Evolutionary conservation across 2,329 filamentous ascomycete genomes (phyloP), one percentile per base, ranked within the genome.

Genomic region (Cladosporium velox): DNA sequence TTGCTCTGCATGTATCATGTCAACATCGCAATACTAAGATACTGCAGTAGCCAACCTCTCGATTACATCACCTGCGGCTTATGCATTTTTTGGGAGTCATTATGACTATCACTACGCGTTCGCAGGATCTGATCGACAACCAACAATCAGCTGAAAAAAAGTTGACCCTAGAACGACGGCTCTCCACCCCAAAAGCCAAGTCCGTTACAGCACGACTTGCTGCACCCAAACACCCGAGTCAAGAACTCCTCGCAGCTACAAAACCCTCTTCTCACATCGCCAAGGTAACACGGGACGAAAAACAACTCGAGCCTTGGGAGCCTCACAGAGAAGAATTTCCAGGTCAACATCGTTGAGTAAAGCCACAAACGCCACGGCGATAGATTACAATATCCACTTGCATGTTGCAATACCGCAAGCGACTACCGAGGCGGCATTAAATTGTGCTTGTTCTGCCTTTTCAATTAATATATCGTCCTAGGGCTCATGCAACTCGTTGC

Each of bases 61-160:
- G n/a, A 47, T 21, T 12, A 8, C n/a, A 47, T 21, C 41, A 47
- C 41, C 49, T 54, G 49, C 49, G 4, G 10, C 49, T 54, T 26
- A 28, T 24, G 28, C 49, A 30, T 21, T 11, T 24, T 21, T 47
- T 10, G 41, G 49, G 28, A 30, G 55, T 41, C 28, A 21, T 41
- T 14, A 58, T 24, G 55, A 34, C 28, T 32, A 55, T 55, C 26
- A 35, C 21, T 34, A 26, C 14, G 26, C n/a, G 32, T 58, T 34
- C 11, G 55, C 55, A 58, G 55, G 55, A 58, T 54, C 14, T 28
- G 49, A 54, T 58, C 55, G 21, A 24, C 34, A 34, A 41, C 55
- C 55, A 58, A 58, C 55, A 58, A 21, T 47, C 41, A 55, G 52
- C 52, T 55, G 52, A 34, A n/a, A 47, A 44, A 47, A 21, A 47